These are phyloP conservation scores for Xylaria palmicola DNA, from an alignment of 495 filamentous ascomycete species.

Conservation along the genomic window DNA sequence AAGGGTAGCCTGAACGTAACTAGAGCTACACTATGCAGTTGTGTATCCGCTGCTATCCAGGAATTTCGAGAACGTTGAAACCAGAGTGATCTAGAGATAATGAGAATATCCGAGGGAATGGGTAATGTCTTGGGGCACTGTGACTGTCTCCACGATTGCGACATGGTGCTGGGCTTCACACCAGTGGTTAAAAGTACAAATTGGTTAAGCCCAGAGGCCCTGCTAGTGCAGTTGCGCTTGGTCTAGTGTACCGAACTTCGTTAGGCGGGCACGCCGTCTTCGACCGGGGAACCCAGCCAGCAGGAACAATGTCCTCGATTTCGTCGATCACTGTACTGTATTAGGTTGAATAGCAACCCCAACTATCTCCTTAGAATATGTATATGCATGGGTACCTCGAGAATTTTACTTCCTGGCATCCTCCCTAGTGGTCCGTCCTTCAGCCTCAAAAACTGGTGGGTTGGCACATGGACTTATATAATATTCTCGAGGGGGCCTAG, in stretches of 20 bases:
- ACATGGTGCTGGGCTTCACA: neutral
- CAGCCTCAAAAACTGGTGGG: neutral
- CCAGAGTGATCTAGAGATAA: neutral
- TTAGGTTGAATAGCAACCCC: neutral
- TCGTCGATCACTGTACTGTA: neutral
- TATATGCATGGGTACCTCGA: conserved; percentile 2
- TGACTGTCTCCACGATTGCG: neutral
- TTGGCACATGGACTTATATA: neutral
- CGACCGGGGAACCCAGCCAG: neutral
- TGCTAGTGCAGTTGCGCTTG: neutral
- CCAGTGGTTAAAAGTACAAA: neutral
- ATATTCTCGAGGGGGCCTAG: neutral
- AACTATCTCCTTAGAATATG: neutral
- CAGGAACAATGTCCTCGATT: neutral
- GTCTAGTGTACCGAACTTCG: neutral
- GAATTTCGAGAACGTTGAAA: neutral
- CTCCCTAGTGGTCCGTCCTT: neutral
- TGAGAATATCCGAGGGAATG: neutral
- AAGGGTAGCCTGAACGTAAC: too few species aligned
- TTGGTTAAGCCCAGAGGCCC: neutral
- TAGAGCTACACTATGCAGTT: too few species aligned
- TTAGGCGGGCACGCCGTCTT: neutral
- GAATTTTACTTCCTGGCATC: neutral
- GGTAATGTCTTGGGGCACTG: neutral
- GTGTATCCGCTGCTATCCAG: too few species aligned